Percentiles rank a stretch among this genome's conserved stretches.
phyloP scores from a whole-genome alignment of 176 grass and related monocot genomes.

The Carex scoparia region DNA sequence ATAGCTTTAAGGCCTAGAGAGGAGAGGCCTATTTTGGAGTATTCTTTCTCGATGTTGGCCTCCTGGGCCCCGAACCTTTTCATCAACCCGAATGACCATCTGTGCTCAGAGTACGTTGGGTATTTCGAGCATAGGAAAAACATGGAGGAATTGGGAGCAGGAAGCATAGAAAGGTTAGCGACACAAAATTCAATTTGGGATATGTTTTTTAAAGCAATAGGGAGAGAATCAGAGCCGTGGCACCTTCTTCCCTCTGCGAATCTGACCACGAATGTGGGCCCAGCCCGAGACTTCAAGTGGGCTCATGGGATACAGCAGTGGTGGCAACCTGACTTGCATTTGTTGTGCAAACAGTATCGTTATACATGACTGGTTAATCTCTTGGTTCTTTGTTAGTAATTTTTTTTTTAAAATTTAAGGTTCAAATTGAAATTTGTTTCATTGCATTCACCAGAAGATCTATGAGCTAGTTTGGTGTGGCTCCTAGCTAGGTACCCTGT shows the following conservation, averaged over 20 bases:
- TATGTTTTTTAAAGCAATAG: slow-evolving; percentile 67
- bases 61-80: slow-evolving; percentile 74
- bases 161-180: slow-evolving; percentile 79
- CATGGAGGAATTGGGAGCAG: slow-evolving; percentile 86
- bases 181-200: slow-evolving; percentile 75
- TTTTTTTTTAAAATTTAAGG: not conserved
- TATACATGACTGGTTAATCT: slow-evolving; percentile 34
- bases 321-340: slow-evolving; percentile 64
- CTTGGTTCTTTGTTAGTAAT: not conserved
- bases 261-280: slow-evolving; percentile 57
- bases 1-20: slow-evolving; percentile 54
- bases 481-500: not conserved
- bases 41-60: slow-evolving; percentile 62
- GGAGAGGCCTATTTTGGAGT: slow-evolving; percentile 47
- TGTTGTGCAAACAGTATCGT: slow-evolving; percentile 55
- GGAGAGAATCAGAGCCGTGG: slow-evolving; percentile 80
- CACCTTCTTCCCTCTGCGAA: slow-evolving; percentile 93
- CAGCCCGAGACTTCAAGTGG: slow-evolving; percentile 57
- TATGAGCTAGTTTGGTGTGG: not conserved
- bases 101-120: slow-evolving; percentile 91
- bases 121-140: slow-evolving; percentile 87
- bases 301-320: slow-evolving; percentile 93
- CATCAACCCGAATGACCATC: slow-evolving; percentile 69
- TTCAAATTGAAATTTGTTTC: not conserved
- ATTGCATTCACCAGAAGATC: not conserved